These are phyloP conservation scores for Aureobasidium leucospermi DNA, from an alignment of 2,329 filamentous ascomycete genomes.

Conservation along the genomic window DNA sequence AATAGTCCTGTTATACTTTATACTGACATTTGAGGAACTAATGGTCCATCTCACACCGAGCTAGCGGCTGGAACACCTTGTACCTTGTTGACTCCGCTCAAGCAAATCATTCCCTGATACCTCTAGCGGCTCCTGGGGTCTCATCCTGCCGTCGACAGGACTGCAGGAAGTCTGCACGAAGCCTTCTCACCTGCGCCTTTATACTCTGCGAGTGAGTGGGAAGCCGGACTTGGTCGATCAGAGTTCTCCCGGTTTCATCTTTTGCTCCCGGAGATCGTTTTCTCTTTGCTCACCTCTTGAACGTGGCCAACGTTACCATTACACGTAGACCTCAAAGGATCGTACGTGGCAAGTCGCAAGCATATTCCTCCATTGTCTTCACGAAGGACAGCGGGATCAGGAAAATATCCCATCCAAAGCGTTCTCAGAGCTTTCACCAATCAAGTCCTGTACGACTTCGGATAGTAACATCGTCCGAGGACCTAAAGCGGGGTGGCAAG, in stretches of 20 bases:
- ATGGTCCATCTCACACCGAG: neutral
- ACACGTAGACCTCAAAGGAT: neutral
- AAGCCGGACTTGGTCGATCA: neutral
- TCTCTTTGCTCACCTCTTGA: neutral
- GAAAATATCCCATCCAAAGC: neutral
- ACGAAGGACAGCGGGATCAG: neutral
- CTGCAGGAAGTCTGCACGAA: slow-evolving; percentile 1
- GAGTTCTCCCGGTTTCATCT: neutral
- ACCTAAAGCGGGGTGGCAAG: slow-evolving; percentile 5
- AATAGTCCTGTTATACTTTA: neutral
- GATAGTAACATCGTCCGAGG: slow-evolving; percentile 2
- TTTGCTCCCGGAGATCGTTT: neutral
- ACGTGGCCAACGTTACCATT: neutral
- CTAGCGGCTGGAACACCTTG: neutral
- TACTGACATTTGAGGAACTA: neutral
- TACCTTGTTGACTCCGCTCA: neutral
- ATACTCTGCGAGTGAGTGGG: neutral
- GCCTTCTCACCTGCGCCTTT: neutral
- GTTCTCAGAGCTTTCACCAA: neutral
- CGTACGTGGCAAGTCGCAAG: neutral
- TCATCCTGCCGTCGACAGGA: neutral
- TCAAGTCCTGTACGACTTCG: neutral
- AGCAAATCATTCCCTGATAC: neutral
- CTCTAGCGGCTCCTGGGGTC: neutral
- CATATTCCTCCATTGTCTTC: neutral